Evolutionary conservation across 176 grass and related monocot genomes (phyloP), one percentile per base, ranked within the genome.

Genomic region (Aegilops speltoides): DNA sequence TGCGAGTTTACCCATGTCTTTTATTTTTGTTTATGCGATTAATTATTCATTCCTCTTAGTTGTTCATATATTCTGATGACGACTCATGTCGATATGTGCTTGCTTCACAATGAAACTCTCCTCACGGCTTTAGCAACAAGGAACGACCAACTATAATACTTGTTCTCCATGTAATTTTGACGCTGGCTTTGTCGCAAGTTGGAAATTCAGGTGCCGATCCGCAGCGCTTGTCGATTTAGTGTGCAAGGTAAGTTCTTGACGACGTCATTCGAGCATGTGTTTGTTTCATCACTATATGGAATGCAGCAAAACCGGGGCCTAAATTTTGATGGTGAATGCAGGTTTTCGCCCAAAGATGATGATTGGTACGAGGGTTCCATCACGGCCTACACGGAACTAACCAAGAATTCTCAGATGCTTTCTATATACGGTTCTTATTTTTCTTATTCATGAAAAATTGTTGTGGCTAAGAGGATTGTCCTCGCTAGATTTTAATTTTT

Each of bases 341-440:
- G 94, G 92, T 99, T 84, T 94, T 96, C 87, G 94, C 90, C 90
- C 3, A 85, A 96, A 54, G 97, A 99, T 78, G 90, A 96, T 86
- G 92, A 96, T 59, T 99, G 97, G 97, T 99, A 99, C 75, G 93
- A 94, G 88, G 97, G 92, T 75, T 92, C 89, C n/a, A 69, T 99
- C 68, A 75, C 64, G 2, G 76, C 61, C 15, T 96, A 96, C 86
- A 94, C 85, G 38, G 38, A 40, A 40, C 38, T 40, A 40, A 40
- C 38, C 38, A 40, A 40, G 38, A 40, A 40, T 40, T 40, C 2
- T 40, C n/a, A 8, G 9, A 40, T 40, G 38, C 38, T 40, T 40
- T 40, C 38, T 40, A 40, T 40, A 40, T 40, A 3, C 38, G 38
- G 38, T 40, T 40, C 38, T 40, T 40, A 40, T 40, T 40, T 10